phyloP scores from a whole-genome alignment of 2,329 filamentous ascomycete species.

The Phialemoniopsis sp. region DNA sequence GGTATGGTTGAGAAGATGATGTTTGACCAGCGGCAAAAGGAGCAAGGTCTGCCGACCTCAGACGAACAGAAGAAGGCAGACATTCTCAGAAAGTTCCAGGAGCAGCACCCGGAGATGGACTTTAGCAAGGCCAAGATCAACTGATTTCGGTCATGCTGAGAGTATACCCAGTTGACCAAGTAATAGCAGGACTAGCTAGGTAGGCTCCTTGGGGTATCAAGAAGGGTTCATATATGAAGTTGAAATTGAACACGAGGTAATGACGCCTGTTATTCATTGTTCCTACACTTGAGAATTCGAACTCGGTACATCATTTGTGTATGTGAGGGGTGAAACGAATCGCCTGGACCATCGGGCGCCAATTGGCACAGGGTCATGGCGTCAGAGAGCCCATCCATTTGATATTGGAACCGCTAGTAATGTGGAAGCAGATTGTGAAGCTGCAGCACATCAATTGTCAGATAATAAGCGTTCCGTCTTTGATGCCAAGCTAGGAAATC shows the following conservation, averaged over 20 bases:
- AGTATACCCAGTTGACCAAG: too few species aligned
- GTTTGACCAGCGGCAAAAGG: conserved; percentile 97
- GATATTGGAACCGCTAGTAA: conserved; percentile 54
- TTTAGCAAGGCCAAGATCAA: conserved; percentile 67
- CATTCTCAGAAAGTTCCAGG: conserved; percentile 88
- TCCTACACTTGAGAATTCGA: too few species aligned
- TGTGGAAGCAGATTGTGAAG: conserved; percentile 47
- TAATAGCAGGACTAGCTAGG: too few species aligned
- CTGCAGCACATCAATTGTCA: conserved; percentile 53
- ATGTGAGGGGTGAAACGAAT: conserved; percentile 65
- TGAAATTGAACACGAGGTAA: too few species aligned
- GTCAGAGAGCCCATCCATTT: conserved; percentile 59
- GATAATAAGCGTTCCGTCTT: conserved; percentile 37
- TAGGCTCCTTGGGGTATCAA: too few species aligned
- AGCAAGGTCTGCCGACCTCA: conserved; percentile 80
- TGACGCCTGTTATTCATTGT: too few species aligned
- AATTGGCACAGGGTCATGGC: conserved; percentile 30
- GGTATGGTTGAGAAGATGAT: conserved; percentile 99
- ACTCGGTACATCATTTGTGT: too few species aligned
- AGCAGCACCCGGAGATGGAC: conserved; percentile 69
- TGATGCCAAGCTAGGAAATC: too few species aligned
- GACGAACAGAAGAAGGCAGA: conserved; percentile 96
- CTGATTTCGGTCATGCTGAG: conserved; percentile 18
- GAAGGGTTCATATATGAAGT: background rate
- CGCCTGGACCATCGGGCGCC: conserved; percentile 41